Base-by-base conservation (phyloP, 371 early-diverging fungal genomes). In the Lichtheimia corymbifera region DNA sequence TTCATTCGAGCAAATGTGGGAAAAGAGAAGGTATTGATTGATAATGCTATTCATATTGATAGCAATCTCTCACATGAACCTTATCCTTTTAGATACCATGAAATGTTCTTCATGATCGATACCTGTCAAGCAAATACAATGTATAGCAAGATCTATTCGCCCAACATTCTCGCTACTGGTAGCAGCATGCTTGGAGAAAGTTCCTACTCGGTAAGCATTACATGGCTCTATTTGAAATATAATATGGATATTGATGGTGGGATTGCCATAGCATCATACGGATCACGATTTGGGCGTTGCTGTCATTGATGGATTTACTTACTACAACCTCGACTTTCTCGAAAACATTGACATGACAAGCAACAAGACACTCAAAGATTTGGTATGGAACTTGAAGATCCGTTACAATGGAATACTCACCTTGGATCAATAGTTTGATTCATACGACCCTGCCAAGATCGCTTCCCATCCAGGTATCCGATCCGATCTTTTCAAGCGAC, bases 51-150 rank as follows among this genome's bases (percentile, higher is more conserved):
- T 3, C 13, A 13, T 5, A 15, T 52, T 24, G 17, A n/a, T 28
- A 30, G 35, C 17, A 50, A n/a, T 27, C 24, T 53, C 17, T 40
- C 1, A 15, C 53, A 61, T 45, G 25, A 13, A 17, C 51, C 6
- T 55, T 40, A 18, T 20, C 27, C 2, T 30, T 30, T 7, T 55
- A 88, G 95, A 73, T 98, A 96, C 74, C 89, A 96, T 64, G 97
- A 97, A 80, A 88, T 98, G 18, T 79, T 98, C 59, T 96, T 97
- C 72, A 92, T 98, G 88, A 91, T 94, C 56, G 98, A 98, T 70
- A 97, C 98, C 3, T 98, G 98, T 69, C 97, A 98, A 75, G 98
- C 98, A 15, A 94, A 94, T 62, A 93, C 97, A 6, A 91, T 98
- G 92, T 96, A 91, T 61, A 83, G 87, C 67, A 87, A 90, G 65